A percentile compares a stretch with the other conserved stretches of the same genome.
These are phyloP conservation scores for Haplosporangium sp. DNA, from an alignment of 371 early-diverging fungal genomes.

Conservation along the genomic window DNA sequence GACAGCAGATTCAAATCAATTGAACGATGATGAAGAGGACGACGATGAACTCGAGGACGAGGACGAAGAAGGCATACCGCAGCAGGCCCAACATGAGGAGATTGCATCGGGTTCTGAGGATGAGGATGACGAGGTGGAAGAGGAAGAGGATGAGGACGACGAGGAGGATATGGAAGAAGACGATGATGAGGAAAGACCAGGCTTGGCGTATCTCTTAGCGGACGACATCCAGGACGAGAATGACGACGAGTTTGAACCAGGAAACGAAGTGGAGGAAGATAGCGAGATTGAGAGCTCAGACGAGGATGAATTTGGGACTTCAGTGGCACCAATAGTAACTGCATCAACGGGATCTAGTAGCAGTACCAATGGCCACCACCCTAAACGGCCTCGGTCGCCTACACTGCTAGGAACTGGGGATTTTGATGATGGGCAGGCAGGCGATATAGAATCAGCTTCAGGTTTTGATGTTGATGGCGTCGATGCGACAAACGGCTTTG, in stretches of 20 bases:
- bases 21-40: constrained; percentile 33
- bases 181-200: constrained; percentile 37
- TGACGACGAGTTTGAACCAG: constrained; percentile 50
- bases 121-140: constrained; percentile 29
- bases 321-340: not conserved
- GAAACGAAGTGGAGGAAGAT: constrained; percentile 43
- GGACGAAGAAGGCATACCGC: constrained; percentile 13
- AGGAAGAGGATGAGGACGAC: constrained; percentile 25
- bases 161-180: constrained; percentile 33
- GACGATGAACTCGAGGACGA: constrained; percentile 30
- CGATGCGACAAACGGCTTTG: constrained; percentile 36
- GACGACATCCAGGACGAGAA: constrained; percentile 45
- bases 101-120: constrained; percentile 27
- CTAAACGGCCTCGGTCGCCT: constrained; percentile 49
- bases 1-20: constrained; percentile 18
- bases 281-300: constrained; percentile 49
- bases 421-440: constrained; percentile 30
- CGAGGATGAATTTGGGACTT: constrained; percentile 41
- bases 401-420: not conserved
- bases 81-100: constrained; percentile 15
- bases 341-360: constrained; percentile 1
- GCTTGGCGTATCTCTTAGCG: constrained; percentile 32
- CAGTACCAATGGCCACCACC: constrained; percentile 17
- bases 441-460: constrained; percentile 2
- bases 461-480: constrained; percentile 45